Conservation (phyloP, 495 filamentous ascomycete genomes). For the Acidomyces sp. region DNA sequence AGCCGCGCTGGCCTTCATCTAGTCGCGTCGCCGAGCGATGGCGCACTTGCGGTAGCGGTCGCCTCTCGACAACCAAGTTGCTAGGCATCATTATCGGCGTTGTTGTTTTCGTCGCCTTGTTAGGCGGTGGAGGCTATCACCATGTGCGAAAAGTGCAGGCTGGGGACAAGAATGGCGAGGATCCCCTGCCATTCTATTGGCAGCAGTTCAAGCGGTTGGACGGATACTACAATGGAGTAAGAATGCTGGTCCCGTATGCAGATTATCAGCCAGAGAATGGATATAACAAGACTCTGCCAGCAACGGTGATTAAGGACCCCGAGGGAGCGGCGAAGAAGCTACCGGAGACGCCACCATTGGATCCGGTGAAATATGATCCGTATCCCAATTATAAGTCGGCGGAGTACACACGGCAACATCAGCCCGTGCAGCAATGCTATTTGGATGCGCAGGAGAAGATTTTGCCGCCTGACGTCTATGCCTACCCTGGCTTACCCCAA, state of each 20-base stretch:
- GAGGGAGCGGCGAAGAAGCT: slow-evolving; percentile 7
- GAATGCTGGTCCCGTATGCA: slow-evolving; percentile 21
- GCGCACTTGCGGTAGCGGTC: background rate
- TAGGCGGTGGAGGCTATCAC: slow-evolving; percentile 22
- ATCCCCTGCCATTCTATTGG: slow-evolving; percentile 25
- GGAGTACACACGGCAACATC: slow-evolving; percentile 23
- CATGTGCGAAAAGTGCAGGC: slow-evolving; percentile 7
- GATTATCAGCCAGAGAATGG: slow-evolving; percentile 26
- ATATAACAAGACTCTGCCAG: slow-evolving; percentile 12
- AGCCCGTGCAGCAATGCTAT: slow-evolving; percentile 27
- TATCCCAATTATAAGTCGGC: slow-evolving; percentile 26
- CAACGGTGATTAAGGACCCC: background rate
- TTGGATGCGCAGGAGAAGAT: slow-evolving; percentile 26
- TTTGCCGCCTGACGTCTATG: slow-evolving; percentile 28
- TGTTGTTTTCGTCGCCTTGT: slow-evolving; percentile 19
- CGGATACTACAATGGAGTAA: slow-evolving; percentile 29
- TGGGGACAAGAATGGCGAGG: slow-evolving; percentile 3
- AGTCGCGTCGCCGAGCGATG: slow-evolving; percentile 18
- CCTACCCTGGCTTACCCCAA: slow-evolving; percentile 32
- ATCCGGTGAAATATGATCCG: slow-evolving; percentile 28
- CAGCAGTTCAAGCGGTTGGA: slow-evolving; percentile 24
- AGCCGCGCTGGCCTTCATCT: slow-evolving; percentile 20
- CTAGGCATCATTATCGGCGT: slow-evolving; percentile 14
- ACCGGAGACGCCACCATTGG: slow-evolving; percentile 22
- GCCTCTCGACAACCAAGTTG: slow-evolving; percentile 5